Evolutionary conservation across 176 grass and related monocot species (phyloP), one percentile per base, ranked within the genome.

Genomic region (Rhynchospora tenuis): DNA sequence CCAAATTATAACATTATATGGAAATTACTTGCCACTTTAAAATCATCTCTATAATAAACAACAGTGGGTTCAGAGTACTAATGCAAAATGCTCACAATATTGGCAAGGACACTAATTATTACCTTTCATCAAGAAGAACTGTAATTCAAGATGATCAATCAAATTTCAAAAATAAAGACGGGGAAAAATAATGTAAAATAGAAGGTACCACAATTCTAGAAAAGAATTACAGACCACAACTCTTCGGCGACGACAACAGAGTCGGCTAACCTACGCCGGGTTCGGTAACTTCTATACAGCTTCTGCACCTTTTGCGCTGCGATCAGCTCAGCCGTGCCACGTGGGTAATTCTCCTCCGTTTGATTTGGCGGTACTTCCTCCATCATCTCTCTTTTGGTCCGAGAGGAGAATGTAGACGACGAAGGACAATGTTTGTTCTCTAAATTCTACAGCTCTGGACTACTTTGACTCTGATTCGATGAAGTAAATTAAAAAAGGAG

Each of bases 261-360:
- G 38, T 81, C 79, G 57, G 79, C 79, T 26, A 81, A 50, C 12
- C 59, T 59, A 15, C 79, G 79, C 79, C 79, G 64, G 6, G 79
- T 81, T 4, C 79, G 79, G 44, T 81, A 81, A 65, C 79, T 64
- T 46, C 79, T 22, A 24, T 81, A 81, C 33, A 51, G 7, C 79
- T 81, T 81, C n/a, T 81, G 79, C 46, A 74, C 46, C 46, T 74
- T 74, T 24, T 11, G 46, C 2, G 71, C 69, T 23, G 71, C 71
- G 27, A 51, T 50, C 4, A 26, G 16, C 71, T 74, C 67, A 11
- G 67, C 33, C 2, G 33, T 6, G 17, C 43, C 67, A 71, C 42
- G 43, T 71, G 16, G 43, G 8, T 38, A 45, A 52, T 28, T 26
- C 12, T 51, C 71, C 20, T 27, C 71, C 46, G 20, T 51, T 52